These are phyloP conservation scores for Ophiostoma tasmaniense DNA, from an alignment of 2,329 filamentous ascomycete genomes.

Conservation along the genomic window DNA sequence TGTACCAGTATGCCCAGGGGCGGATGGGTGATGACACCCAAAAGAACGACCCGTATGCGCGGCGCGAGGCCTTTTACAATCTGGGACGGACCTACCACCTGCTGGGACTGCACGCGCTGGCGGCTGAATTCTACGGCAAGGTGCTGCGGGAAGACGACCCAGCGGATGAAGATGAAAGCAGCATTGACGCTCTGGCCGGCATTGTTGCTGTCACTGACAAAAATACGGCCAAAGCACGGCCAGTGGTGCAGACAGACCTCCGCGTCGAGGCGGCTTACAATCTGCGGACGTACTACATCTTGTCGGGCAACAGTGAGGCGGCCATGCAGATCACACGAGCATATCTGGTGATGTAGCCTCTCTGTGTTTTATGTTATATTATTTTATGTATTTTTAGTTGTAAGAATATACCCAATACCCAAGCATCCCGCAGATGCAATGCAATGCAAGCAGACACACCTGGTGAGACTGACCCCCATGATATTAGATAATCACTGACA, in stretches of 20 bases:
- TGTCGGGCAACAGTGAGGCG: slow-evolving; percentile 53
- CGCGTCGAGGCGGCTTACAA: slow-evolving; percentile 66
- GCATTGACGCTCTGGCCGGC: background rate
- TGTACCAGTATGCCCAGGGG: slow-evolving; percentile 63
- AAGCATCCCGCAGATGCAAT: background rate
- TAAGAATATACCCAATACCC: background rate
- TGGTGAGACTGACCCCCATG: background rate
- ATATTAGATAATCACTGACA: background rate
- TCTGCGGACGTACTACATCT: slow-evolving; percentile 57
- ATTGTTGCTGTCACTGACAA: background rate
- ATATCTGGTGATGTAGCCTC: slow-evolving; percentile 43
- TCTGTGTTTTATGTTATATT: background rate
- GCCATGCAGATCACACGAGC: slow-evolving; percentile 53
- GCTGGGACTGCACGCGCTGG: slow-evolving; percentile 63
- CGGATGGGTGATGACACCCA: slow-evolving; percentile 31
- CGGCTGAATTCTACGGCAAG: slow-evolving; percentile 58
- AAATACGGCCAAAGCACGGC: slow-evolving; percentile 1
- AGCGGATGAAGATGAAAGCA: slow-evolving; percentile 13
- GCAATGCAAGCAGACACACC: background rate
- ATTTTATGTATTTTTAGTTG: background rate
- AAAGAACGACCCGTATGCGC: slow-evolving; percentile 16
- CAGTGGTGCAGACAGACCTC: slow-evolving; percentile 37
- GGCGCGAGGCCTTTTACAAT: slow-evolving; percentile 76
- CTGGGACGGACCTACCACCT: slow-evolving; percentile 67
- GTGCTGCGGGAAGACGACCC: slow-evolving; percentile 34